Conservation (phyloP, 2,329 filamentous ascomycete genomes). For the Alternaria metachromatica region DNA sequence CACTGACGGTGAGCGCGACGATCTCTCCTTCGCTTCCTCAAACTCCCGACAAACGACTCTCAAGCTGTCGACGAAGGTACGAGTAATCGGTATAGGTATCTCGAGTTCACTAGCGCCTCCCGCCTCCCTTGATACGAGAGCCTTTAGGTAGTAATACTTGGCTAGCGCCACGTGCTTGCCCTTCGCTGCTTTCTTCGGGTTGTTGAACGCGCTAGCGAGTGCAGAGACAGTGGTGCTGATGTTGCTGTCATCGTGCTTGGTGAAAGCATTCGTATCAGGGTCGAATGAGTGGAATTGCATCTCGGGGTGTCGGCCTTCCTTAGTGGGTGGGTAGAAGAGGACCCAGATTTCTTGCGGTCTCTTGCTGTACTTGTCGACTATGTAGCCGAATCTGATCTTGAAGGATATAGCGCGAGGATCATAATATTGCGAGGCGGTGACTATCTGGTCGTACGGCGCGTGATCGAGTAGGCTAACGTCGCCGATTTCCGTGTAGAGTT, state of each 20-base stretch:
- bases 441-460: neutral
- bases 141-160: slow-evolving; percentile 11
- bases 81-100: neutral
- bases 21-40: neutral
- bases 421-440: neutral
- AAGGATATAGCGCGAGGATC: neutral
- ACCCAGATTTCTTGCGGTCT: neutral
- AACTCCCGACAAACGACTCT: neutral
- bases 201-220: neutral
- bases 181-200: neutral
- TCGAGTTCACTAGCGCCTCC: neutral
- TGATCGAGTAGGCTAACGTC: neutral
- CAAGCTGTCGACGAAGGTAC: neutral
- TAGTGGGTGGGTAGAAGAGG: neutral
- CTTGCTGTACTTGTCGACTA: neutral
- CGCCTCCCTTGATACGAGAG: neutral
- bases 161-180: slow-evolving; percentile 6
- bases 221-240: neutral
- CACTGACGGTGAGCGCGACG: neutral
- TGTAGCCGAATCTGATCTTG: neutral
- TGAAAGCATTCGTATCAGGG: neutral
- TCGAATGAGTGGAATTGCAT: neutral
- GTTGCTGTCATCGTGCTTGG: neutral
- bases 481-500: neutral
- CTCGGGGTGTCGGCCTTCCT: neutral